Conservation (phyloP, 768 basidiomycete species). For the Panellus pusillus region DNA sequence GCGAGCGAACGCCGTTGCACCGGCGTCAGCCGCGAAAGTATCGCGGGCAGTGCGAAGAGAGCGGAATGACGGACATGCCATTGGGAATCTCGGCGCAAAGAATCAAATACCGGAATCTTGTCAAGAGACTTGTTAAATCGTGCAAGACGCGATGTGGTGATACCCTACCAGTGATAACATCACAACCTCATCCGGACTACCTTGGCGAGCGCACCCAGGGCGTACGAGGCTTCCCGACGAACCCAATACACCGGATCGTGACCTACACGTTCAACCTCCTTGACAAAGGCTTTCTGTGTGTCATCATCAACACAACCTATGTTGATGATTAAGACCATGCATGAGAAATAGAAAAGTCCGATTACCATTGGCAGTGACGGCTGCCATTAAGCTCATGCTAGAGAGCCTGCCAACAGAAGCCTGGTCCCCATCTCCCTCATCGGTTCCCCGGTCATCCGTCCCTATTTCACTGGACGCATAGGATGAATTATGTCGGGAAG, state of each 20-base stretch:
- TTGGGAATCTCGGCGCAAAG: slow-evolving; percentile 62
- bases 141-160: slow-evolving; percentile 1
- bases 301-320: slow-evolving; percentile 57
- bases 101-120: slow-evolving; percentile 81
- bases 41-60: slow-evolving; percentile 79
- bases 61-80: slow-evolving; percentile 90
- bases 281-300: slow-evolving; percentile 64
- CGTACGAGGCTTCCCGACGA: slow-evolving; percentile 82
- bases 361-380: slow-evolving; percentile 77
- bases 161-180: slow-evolving; percentile 56
- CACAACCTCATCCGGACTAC: slow-evolving; percentile 75
- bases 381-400: slow-evolving; percentile 92
- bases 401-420: slow-evolving; percentile 84
- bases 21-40: slow-evolving; percentile 65
- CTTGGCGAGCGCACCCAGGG: slow-evolving; percentile 86
- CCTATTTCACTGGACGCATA: slow-evolving; percentile 5
- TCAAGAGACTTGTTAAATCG: slow-evolving; percentile 1
- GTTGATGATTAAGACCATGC: slow-evolving; percentile 4
- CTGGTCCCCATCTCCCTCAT: slow-evolving; percentile 56
- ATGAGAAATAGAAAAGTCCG: slow-evolving; percentile 20
- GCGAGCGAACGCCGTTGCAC: slow-evolving; percentile 62
- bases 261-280: slow-evolving; percentile 69
- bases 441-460: slow-evolving; percentile 11
- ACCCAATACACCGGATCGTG: slow-evolving; percentile 75
- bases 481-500: slow-evolving; percentile 4